phyloP scores from a whole-genome alignment of 805 yeast genomes.

The Candida ponderosae region DNA sequence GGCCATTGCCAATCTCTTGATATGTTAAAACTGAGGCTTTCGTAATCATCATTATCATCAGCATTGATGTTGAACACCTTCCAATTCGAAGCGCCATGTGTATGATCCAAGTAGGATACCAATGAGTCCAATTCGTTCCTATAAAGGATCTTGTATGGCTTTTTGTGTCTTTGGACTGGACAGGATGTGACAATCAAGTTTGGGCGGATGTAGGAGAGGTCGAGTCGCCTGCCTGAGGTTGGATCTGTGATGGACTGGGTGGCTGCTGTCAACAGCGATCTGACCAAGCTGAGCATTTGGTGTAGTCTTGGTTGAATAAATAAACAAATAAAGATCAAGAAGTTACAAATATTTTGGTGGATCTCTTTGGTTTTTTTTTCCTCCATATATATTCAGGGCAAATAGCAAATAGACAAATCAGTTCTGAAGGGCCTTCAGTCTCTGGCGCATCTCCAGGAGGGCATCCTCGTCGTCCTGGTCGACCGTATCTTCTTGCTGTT shows the following conservation, averaged over 20 bases:
- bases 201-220: neutral
- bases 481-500: conserved; percentile 33
- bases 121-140: conserved; percentile 48
- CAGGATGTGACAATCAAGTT: neutral
- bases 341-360: no score
- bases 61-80: conserved; percentile 64
- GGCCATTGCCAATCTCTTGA: conserved; percentile 41
- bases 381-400: neutral
- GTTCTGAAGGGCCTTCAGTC: conserved; percentile 76
- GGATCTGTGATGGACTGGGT: neutral
- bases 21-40: conserved; percentile 17
- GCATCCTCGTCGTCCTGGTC: conserved; percentile 68
- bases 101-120: conserved; percentile 33
- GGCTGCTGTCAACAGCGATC: neutral
- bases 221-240: neutral
- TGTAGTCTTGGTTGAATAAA: no score
- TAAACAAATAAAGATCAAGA: no score
- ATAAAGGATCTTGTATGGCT: conserved; percentile 28
- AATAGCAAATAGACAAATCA: conserved; percentile 12
- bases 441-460: conserved; percentile 80
- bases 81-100: conserved; percentile 53
- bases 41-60: conserved; percentile 39
- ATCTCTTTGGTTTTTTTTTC: no score
- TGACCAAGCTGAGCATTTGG: no score
- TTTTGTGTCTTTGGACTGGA: neutral